These are phyloP conservation scores for Microbotryum silenes-acaulis DNA, from an alignment of 1,284 basidiomycete species.

Conservation along the genomic window DNA sequence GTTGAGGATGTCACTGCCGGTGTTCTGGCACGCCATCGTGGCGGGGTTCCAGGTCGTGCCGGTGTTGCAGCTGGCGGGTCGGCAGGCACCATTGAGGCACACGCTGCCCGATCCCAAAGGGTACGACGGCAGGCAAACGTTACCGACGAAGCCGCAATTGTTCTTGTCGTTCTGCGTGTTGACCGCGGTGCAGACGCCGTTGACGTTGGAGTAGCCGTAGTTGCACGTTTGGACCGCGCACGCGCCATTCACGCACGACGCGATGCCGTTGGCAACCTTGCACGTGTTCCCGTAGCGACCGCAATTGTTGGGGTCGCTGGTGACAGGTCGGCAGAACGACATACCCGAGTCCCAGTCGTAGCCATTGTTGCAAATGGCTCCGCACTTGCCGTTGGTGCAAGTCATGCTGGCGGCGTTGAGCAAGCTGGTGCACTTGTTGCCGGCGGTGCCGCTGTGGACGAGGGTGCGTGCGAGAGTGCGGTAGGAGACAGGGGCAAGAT, in stretches of 20 bases:
- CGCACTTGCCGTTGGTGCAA: constrained; percentile 1
- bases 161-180: constrained; percentile 12
- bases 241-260: constrained; percentile 4
- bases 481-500: no score
- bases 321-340: constrained; percentile 1
- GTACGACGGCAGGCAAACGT: constrained; percentile 3
- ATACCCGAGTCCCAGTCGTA: constrained; percentile 1
- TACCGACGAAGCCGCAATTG: constrained; percentile 19
- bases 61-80: not conserved
- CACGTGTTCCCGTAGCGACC: constrained; percentile 12
- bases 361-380: not conserved
- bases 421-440: not conserved
- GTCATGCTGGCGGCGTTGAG: not conserved
- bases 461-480: no score
- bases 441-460: constrained; percentile 7
- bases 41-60: not conserved
- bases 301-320: not conserved
- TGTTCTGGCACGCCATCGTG: not conserved
- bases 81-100: constrained; percentile 8
- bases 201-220: constrained; percentile 5
- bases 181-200: constrained; percentile 12
- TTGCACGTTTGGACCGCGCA: constrained; percentile 18
- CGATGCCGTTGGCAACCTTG: constrained; percentile 7
- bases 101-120: not conserved
- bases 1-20: not conserved